A percentile compares a stretch with the other conserved stretches of the same genome.
These are phyloP conservation scores for Caryopteris hybrid DNA, from an alignment of 305 asterid species.

Conservation along the genomic window DNA sequence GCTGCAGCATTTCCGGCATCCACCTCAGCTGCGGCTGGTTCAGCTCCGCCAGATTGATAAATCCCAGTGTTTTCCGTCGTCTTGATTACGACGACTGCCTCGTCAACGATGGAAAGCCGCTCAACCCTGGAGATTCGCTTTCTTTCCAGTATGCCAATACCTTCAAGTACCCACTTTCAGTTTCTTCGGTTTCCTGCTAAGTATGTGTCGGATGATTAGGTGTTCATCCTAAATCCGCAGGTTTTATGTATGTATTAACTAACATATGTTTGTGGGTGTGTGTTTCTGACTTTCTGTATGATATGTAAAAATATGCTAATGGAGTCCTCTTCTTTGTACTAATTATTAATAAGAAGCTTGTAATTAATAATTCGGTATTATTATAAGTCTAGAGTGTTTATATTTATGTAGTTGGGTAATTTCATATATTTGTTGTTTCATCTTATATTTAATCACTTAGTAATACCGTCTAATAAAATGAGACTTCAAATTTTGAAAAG, in stretches of 20 bases:
- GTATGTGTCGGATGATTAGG: not conserved
- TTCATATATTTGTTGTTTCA: too few species aligned
- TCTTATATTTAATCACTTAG: too few species aligned
- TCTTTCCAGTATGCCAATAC: conserved; percentile 59
- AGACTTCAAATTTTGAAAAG: too few species aligned
- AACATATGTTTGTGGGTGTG: not conserved
- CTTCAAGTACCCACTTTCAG: conserved; percentile 37
- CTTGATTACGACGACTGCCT: conserved; percentile 53
- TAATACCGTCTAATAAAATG: too few species aligned
- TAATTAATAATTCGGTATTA: too few species aligned
- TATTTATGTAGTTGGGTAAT: too few species aligned
- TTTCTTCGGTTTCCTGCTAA: conserved; percentile 39
- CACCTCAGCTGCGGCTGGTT: conserved; percentile 71
- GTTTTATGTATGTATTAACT: not conserved
- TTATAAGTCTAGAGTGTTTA: too few species aligned
- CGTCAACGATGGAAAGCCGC: conserved; percentile 48
- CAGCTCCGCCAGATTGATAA: conserved; percentile 49
- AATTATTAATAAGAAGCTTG: not conserved
- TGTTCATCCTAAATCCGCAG: not conserved
- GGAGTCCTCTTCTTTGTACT: not conserved
- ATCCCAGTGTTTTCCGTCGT: conserved; percentile 47
- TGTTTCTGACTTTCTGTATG: not conserved
- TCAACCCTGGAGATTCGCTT: conserved; percentile 35
- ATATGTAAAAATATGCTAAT: not conserved
- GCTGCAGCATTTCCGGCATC: conserved; percentile 48